Base-by-base conservation (phyloP, 2,329 filamentous ascomycete species). In the Apiospora rasikravindrae region DNA sequence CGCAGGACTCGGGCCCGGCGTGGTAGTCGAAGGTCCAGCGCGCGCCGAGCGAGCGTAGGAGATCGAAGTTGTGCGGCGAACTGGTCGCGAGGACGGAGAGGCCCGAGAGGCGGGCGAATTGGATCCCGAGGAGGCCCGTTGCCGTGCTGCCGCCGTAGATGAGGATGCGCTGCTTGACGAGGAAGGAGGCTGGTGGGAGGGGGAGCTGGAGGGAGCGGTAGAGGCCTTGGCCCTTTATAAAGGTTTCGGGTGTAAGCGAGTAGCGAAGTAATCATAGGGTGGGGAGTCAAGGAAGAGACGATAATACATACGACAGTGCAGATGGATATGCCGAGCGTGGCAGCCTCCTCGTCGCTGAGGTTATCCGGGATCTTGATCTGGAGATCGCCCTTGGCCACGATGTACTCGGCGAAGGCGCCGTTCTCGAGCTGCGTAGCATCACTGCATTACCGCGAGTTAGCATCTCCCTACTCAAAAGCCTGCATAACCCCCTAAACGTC, bases 61-160 rank as follows among this genome's bases (percentile, higher is more conserved):
- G 80, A 26, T 80, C 82, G 71, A 81, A 81, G 75, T 84, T 82
- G 71, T 72, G 74, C 22, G 82, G 80, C 29, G 84, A 85, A 10
- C 80, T 76, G 0, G 84, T 85, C 0, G 84, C 76, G 19, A 84
- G 77, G 13, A 86, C 82, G 19, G 73, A 78, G 45, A 81, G 81
- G 6, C 83, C 84, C 8, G 82, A 83, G n/a, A 81, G 76, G 74
- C 82, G 83, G 71, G 83, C 83, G 73, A 77, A 83, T 76, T 86
- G 84, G 74, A 87, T 84, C 6, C 80, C 85, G 70, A 88, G 86
- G 64, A 89, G 86, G 78, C 86, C 86, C 0, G 88, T 89, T 1
- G 88, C 88, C 13, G 86, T 90, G 78, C 87, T 86, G 22, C 83
- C 84, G 57, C 84, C 86, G 70, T 86, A 85, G 73, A 86, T 84